Evolutionary conservation across 345 rosid species (phyloP).

Genomic region (Triadica sebifera): DNA sequence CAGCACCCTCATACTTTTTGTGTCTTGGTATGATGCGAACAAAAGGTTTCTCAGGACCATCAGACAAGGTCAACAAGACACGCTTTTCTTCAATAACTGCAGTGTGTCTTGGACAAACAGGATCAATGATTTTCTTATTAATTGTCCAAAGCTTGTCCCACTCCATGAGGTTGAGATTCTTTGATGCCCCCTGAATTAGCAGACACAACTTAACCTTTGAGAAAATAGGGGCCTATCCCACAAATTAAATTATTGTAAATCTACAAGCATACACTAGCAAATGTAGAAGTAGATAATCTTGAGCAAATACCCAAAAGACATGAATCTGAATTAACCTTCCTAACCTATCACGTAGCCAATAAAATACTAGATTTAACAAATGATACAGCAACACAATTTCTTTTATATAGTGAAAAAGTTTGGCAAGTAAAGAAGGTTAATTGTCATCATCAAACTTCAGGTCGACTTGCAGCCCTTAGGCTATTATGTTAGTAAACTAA

Average conservation of each 20-base stretch:
- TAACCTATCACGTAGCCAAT: too few relatives aligned
- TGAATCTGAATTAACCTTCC: background rate
- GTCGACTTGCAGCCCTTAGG: background rate
- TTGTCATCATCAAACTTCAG: background rate
- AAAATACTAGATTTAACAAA: background rate
- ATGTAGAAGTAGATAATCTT: background rate
- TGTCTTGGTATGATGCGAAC: constrained; percentile 78
- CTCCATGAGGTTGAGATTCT: constrained; percentile 93
- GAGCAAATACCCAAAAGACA: background rate
- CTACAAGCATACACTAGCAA: background rate
- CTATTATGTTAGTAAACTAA: background rate
- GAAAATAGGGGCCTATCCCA: background rate
- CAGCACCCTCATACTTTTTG: constrained; percentile 89
- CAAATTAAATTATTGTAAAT: background rate
- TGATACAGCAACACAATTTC: background rate
- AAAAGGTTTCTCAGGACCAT: constrained; percentile 72
- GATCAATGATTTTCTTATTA: constrained; percentile 88
- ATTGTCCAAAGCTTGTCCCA: constrained; percentile 99
- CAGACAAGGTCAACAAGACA: constrained; percentile 52
- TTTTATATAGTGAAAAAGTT: background rate
- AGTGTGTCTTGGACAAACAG: constrained; percentile 92
- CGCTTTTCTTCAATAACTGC: constrained; percentile 69
- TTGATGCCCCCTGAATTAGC: constrained; percentile 73
- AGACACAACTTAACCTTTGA: constrained; percentile 3
- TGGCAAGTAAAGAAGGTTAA: background rate